A percentile compares a stretch with the other conserved stretches of the same genome.
Evolutionary conservation across 2,329 filamentous ascomycete genomes (phyloP).

Genomic region (Xylariaceae sp.): DNA sequence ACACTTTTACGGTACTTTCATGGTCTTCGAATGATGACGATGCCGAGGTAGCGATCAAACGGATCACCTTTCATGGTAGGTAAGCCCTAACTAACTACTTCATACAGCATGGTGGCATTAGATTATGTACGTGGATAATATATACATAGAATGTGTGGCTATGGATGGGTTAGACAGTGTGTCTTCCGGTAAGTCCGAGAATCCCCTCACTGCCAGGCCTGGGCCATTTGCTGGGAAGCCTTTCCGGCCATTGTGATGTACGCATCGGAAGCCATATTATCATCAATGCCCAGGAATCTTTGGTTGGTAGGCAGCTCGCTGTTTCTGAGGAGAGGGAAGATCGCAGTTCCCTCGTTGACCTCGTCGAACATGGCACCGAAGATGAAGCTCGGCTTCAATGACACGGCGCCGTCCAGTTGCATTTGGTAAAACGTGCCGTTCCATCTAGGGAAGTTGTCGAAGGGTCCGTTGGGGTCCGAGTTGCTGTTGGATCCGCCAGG

Average conservation of each 20-base stretch:
- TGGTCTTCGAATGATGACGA: too few species aligned
- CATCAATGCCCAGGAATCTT: conserved; percentile 24
- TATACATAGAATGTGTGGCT: background rate
- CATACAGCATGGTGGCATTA: background rate
- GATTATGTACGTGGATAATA: background rate
- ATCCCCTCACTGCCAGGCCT: conserved; percentile 13
- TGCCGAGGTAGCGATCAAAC: too few species aligned
- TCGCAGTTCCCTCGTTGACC: conserved; percentile 26
- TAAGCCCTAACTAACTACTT: too few species aligned
- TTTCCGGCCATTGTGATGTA: conserved; percentile 23
- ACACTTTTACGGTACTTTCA: too few species aligned
- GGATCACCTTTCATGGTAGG: too few species aligned
- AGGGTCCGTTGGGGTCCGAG: conserved; percentile 17
- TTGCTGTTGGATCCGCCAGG: conserved; percentile 25
- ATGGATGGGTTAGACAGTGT: background rate
- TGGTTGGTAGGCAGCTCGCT: conserved; percentile 25
- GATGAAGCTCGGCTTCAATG: conserved; percentile 25
- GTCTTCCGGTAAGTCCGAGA: background rate
- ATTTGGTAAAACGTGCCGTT: conserved; percentile 28
- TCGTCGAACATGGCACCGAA: conserved; percentile 30
- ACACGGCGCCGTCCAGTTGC: conserved; percentile 25
- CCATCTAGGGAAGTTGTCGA: conserved; percentile 24
- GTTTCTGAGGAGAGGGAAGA: conserved; percentile 22
- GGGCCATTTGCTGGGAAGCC: conserved; percentile 15
- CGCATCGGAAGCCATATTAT: conserved; percentile 24